These are phyloP conservation scores for Populus trichocarpa DNA, from an alignment of 441 rosid species.

Conservation along the genomic window DNA sequence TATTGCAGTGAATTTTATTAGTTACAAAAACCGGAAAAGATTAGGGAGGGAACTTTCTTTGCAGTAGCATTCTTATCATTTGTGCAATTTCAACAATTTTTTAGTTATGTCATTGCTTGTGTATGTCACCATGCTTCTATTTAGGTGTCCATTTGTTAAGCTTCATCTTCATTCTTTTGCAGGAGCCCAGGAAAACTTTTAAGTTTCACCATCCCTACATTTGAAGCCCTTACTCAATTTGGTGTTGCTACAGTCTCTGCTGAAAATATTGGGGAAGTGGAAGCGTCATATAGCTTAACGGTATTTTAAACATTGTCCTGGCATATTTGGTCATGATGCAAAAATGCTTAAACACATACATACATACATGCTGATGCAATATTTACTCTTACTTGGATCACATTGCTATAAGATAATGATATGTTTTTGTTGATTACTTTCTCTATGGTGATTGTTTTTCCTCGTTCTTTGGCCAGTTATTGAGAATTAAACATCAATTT, in stretches of 20 bases:
- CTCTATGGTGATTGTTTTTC: neutral
- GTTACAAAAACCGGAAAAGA: neutral
- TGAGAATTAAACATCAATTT: neutral
- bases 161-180: constrained; percentile 13
- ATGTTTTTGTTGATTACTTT: neutral
- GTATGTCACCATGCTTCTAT: neutral
- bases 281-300: constrained; percentile 94
- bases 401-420: neutral
- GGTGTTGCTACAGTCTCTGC: constrained; percentile 79
- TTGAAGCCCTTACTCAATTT: constrained; percentile 83
- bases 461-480: neutral
- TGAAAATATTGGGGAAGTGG: constrained; percentile 75
- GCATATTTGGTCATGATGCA: constrained; percentile 7
- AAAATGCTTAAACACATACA: neutral
- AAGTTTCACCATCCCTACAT: constrained; percentile 65
- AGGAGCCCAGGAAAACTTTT: constrained; percentile 94
- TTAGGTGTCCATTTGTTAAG: neutral
- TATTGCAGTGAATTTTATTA: neutral
- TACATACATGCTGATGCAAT: neutral
- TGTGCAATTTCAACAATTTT: neutral
- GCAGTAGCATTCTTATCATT: neutral
- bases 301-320: constrained; percentile 30
- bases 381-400: neutral
- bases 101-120: neutral
- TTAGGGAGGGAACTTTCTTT: neutral